phyloP scores from a whole-genome alignment of 164 flowering plant genomes.

The Kalanchoe fedtschenkoi region DNA sequence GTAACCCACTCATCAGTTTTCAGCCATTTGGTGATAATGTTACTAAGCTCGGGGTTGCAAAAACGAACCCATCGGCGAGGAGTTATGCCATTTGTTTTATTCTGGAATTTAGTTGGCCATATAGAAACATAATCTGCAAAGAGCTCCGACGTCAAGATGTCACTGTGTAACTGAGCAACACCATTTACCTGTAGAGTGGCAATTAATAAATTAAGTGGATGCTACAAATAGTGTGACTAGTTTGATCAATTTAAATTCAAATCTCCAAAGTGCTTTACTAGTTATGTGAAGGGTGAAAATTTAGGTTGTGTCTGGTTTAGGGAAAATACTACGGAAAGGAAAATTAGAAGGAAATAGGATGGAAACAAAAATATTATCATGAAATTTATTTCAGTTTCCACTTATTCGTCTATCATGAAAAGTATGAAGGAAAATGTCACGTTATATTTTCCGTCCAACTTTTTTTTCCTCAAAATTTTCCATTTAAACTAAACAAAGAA shows the following conservation, averaged over 20 bases:
- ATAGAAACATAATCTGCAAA: constrained; percentile 86
- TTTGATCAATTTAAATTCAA: background rate
- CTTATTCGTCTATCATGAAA: no score
- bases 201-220: background rate
- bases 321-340: no score
- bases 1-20: constrained; percentile 86
- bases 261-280: background rate
- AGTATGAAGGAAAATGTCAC: no score
- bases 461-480: no score
- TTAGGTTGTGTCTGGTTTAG: no score
- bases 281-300: background rate
- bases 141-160: constrained; percentile 73
- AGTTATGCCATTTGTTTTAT: constrained; percentile 95
- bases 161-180: constrained; percentile 94
- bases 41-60: constrained; percentile 90
- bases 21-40: constrained; percentile 81
- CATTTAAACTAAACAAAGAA: no score
- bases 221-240: background rate
- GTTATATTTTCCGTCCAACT: no score
- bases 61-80: constrained; percentile 95
- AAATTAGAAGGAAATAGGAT: no score
- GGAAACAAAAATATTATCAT: no score
- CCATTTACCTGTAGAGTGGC: constrained; percentile 70
- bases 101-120: constrained; percentile 94
- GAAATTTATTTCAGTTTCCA: no score